Conservation (phyloP, 306 rosid species). For the Rosa rugosa region DNA sequence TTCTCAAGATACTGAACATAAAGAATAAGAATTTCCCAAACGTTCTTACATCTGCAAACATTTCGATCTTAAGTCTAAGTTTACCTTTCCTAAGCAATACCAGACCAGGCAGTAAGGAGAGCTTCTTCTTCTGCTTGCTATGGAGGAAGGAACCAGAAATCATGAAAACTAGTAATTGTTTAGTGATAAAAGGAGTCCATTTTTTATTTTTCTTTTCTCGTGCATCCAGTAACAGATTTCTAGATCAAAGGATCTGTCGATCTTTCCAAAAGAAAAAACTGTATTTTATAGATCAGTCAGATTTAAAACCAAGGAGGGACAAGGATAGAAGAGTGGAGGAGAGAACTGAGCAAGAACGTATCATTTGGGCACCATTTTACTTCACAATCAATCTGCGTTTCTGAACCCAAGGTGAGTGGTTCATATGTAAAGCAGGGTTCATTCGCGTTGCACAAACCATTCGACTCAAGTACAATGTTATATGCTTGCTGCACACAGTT, state of each 20-base stretch:
- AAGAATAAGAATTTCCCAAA: not conserved
- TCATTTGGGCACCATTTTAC: not conserved
- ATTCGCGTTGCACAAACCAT: too few relatives aligned
- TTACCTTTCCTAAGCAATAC: not conserved
- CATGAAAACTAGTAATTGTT: not conserved
- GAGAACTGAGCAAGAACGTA: not conserved
- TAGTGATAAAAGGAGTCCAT: not conserved
- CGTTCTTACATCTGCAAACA: not conserved
- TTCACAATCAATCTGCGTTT: not conserved
- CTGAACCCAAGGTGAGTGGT: not conserved
- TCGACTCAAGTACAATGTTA: not conserved
- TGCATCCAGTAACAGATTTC: not conserved
- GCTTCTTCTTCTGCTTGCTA: not conserved
- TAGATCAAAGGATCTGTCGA: not conserved
- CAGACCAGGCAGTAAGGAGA: too few relatives aligned
- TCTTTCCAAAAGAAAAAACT: not conserved
- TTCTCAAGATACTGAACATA: too few relatives aligned
- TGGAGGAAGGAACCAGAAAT: not conserved
- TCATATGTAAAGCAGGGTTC: not conserved
- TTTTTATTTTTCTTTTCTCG: not conserved
- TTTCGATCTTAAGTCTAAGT: not conserved
- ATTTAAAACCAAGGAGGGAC: not conserved
- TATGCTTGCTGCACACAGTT: not conserved
- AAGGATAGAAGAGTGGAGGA: not conserved
- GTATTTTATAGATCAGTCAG: not conserved